These are phyloP conservation scores for Cantharellus anzutake DNA, from an alignment of 768 basidiomycete species.

Conservation along the genomic window DNA sequence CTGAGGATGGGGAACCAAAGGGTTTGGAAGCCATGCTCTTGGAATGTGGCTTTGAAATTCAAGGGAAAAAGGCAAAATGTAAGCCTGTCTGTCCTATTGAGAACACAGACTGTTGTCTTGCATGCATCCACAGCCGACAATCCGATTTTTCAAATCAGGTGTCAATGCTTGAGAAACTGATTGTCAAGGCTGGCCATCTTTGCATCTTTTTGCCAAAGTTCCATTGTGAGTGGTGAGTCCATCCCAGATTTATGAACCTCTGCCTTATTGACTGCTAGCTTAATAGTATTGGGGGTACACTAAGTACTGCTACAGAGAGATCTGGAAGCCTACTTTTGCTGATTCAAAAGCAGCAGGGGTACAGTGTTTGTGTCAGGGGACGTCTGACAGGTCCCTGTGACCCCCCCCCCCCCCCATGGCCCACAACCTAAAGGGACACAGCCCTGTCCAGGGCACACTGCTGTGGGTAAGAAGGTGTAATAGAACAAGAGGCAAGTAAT, in stretches of 20 bases:
- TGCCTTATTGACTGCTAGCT: not conserved
- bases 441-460: too few species aligned
- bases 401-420: too few species aligned
- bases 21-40: conserved; percentile 16
- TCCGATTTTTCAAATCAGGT: conserved; percentile 9
- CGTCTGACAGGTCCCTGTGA: too few species aligned
- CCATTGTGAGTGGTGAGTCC: not conserved
- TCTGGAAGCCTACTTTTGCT: not conserved
- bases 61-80: not conserved
- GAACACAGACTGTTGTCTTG: conserved; percentile 10
- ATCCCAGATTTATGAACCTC: not conserved
- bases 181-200: conserved; percentile 1
- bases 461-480: too few species aligned
- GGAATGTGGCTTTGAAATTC: not conserved
- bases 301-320: not conserved
- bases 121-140: conserved; percentile 3
- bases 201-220: not conserved
- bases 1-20: conserved; percentile 12
- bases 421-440: too few species aligned
- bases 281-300: not conserved
- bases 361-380: too few species aligned
- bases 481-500: too few species aligned
- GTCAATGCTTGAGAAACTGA: conserved; percentile 8
- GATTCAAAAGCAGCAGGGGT: not conserved
- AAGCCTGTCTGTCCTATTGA: conserved; percentile 16